These are phyloP conservation scores for Ascochyta koolunga DNA, from an alignment of 2,329 filamentous ascomycete genomes.

Conservation along the genomic window DNA sequence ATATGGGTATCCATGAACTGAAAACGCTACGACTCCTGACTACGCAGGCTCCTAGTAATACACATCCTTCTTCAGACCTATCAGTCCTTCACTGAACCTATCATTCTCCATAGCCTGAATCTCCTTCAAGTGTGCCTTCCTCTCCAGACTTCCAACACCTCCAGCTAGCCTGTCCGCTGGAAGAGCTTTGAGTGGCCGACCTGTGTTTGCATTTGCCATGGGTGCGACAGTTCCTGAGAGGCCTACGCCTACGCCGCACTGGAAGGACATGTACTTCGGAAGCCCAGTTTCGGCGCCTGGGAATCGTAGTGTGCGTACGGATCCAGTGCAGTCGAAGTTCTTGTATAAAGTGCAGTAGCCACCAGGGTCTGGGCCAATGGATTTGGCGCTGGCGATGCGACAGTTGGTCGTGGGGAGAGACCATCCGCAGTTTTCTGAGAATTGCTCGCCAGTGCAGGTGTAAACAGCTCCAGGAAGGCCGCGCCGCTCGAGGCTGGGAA, in stretches of 20 bases:
- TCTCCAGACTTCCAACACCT: conserved; percentile 31
- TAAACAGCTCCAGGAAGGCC: conserved; percentile 46
- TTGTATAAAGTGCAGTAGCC: conserved; percentile 36
- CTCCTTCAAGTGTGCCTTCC: conserved; percentile 25
- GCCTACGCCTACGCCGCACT: conserved; percentile 26
- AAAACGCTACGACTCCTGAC: not conserved
- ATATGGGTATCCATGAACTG: conserved; percentile 21
- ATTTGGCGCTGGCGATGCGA: conserved; percentile 30
- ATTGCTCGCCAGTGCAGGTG: conserved; percentile 37
- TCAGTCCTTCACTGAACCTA: conserved; percentile 37
- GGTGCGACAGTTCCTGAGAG: conserved; percentile 8
- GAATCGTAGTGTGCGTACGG: conserved; percentile 30
- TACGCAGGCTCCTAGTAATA: conserved; percentile 27
- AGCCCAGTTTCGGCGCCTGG: conserved; percentile 29
- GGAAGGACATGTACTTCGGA: conserved; percentile 33
- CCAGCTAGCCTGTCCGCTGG: conserved; percentile 26
- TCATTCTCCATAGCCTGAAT: conserved; percentile 34
- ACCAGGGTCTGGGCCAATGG: conserved; percentile 42
- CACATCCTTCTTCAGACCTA: conserved; percentile 39
- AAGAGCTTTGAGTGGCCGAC: conserved; percentile 2
- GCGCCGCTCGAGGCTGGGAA: conserved; percentile 28
- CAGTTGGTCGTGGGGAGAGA: conserved; percentile 29
- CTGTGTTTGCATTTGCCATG: not conserved
- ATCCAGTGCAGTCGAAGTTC: conserved; percentile 29
- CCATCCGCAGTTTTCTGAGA: conserved; percentile 40